These are phyloP conservation scores for Kazachstania kunashirensis DNA, from an alignment of 805 yeast species.

Conservation along the genomic window DNA sequence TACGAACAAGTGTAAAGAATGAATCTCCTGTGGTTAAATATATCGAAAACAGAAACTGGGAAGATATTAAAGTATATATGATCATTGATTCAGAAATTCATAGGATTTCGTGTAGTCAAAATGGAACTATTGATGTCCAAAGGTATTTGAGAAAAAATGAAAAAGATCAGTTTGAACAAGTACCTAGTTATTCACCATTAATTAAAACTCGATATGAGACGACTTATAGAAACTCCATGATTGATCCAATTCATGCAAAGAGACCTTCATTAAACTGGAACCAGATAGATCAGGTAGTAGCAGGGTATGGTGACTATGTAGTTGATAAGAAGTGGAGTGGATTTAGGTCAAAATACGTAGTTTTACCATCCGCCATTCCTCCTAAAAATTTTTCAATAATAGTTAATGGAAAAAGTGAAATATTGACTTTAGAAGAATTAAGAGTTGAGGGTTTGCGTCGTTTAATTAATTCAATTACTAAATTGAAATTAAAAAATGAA, in stretches of 20 bases:
- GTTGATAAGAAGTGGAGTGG: slow-evolving; percentile 42
- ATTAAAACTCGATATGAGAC: slow-evolving; percentile 75
- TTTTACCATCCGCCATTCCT: slow-evolving; percentile 70
- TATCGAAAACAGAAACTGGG: slow-evolving; percentile 34
- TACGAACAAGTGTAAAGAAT: slow-evolving; percentile 33
- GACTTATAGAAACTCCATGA: slow-evolving; percentile 46
- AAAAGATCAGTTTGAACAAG: slow-evolving; percentile 24
- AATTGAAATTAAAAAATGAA: slow-evolving; percentile 40
- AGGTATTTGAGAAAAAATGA: slow-evolving; percentile 43
- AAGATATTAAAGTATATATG: slow-evolving; percentile 62
- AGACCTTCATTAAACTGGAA: slow-evolving; percentile 74
- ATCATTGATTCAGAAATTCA: slow-evolving; percentile 79
- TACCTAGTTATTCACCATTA: slow-evolving; percentile 39
- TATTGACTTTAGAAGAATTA: slow-evolving; percentile 72
- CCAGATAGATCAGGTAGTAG: slow-evolving; percentile 78
- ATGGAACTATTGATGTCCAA: slow-evolving; percentile 69
- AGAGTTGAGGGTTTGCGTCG: slow-evolving; percentile 82
- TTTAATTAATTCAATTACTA: slow-evolving; percentile 51
- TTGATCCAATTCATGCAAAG: slow-evolving; percentile 45
- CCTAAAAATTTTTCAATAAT: slow-evolving; percentile 34
- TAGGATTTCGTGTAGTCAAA: slow-evolving; percentile 62
- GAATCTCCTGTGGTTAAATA: slow-evolving; percentile 50
- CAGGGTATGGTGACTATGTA: slow-evolving; percentile 76
- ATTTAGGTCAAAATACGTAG: slow-evolving; percentile 71
- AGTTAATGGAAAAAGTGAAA: slow-evolving; percentile 44